Evolutionary conservation across 352 stramenopile genomes (phyloP).

Genomic region (Pythium graminicola): DNA sequence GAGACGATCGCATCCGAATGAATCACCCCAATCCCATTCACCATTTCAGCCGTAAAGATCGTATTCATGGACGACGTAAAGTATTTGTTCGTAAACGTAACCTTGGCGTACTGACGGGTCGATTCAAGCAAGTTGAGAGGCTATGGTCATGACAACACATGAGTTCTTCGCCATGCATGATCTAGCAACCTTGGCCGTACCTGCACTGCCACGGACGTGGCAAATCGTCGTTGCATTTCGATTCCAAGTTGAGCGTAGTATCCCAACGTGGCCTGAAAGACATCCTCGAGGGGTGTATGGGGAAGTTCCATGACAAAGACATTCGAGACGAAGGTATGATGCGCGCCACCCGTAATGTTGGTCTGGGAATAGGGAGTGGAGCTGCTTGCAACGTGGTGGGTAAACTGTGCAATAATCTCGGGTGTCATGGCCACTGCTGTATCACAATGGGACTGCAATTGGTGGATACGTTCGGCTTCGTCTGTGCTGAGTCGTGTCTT

Average conservation of each 20-base stretch:
- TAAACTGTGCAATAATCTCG: conserved; percentile 34
- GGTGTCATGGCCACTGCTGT: conserved; percentile 28
- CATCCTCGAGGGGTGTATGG: conserved; percentile 28
- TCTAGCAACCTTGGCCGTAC: too few relatives aligned
- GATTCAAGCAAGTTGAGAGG: conserved; percentile 29
- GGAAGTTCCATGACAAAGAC: conserved; percentile 42
- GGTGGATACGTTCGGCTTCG: conserved; percentile 22
- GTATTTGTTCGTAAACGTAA: conserved; percentile 38
- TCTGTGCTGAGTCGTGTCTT: conserved; percentile 21
- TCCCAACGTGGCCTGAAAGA: conserved; percentile 25
- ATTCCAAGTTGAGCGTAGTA: conserved; percentile 37
- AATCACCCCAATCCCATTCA: conserved; percentile 30
- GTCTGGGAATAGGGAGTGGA: conserved; percentile 48
- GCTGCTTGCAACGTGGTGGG: conserved; percentile 25
- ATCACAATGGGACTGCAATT: conserved; percentile 35
- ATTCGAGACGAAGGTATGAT: conserved; percentile 45
- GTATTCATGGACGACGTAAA: conserved; percentile 39
- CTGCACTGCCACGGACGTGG: conserved; percentile 25
- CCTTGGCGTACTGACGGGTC: conserved; percentile 30
- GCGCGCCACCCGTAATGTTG: conserved; percentile 46
- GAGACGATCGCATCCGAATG: conserved; percentile 42
- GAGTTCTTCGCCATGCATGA: too few relatives aligned
- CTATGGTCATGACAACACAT: conserved; percentile 9
- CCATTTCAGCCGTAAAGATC: conserved; percentile 28
- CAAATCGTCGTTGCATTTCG: conserved; percentile 31